Conservation (phyloP, 176 grass and related monocot genomes). For the Avena atlantica region DNA sequence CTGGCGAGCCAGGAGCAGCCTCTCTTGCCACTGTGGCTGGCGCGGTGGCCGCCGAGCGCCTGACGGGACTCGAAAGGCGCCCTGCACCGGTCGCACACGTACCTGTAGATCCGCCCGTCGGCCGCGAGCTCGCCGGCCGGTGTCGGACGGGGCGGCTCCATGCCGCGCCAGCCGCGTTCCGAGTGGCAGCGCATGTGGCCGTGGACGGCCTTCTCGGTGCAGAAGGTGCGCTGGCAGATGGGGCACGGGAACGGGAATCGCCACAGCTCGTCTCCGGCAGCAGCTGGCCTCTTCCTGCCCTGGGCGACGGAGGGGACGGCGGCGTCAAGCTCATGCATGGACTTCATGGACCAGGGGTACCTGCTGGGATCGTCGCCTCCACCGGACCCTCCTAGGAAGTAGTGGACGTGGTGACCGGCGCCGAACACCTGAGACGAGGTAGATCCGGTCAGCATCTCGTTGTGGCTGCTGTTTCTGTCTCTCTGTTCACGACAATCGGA, state of each 20-base stretch:
- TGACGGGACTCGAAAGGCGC: constrained; percentile 55
- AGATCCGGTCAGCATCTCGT: constrained; percentile 8
- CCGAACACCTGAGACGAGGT: constrained; percentile 20
- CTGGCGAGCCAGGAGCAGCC: constrained; percentile 54
- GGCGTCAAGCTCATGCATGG: constrained; percentile 34
- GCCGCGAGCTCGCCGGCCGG: background rate
- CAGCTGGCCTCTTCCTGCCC: background rate
- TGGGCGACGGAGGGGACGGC: background rate
- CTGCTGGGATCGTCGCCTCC: constrained; percentile 24
- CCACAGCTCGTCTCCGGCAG: background rate
- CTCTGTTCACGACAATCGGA: background rate
- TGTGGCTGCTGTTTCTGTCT: background rate
- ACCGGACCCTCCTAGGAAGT: background rate
- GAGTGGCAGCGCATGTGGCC: constrained; percentile 68
- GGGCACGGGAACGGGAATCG: constrained; percentile 32
- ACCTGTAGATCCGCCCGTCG: constrained; percentile 37
- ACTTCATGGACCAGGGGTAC: constrained; percentile 8
- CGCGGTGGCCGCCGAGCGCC: constrained; percentile 77
- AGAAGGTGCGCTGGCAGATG: constrained; percentile 44
- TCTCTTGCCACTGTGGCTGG: constrained; percentile 68
- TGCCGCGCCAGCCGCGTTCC: constrained; percentile 58
- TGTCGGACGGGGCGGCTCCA: constrained; percentile 36
- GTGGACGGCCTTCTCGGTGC: constrained; percentile 49
- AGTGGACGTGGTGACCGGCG: constrained; percentile 4
- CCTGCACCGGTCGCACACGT: constrained; percentile 50